These are phyloP conservation scores for Taphrina populina DNA, from an alignment of 1,139 yeast genomes.

Conservation along the genomic window DNA sequence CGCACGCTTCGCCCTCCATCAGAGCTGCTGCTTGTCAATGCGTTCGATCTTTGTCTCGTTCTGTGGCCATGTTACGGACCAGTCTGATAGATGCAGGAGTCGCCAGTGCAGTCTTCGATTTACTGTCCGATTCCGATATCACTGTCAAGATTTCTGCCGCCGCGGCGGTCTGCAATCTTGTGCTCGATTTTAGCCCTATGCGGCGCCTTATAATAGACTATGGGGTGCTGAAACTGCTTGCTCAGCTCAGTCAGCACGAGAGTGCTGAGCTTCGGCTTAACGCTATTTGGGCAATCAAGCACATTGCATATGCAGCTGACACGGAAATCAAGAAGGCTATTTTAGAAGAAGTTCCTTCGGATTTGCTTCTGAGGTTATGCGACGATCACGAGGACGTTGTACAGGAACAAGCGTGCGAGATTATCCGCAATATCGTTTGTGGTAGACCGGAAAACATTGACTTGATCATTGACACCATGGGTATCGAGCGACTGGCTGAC, in stretches of 20 bases:
- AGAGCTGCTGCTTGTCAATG: constrained; percentile 55
- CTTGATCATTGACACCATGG: constrained; percentile 4
- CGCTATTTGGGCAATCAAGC: constrained; percentile 59
- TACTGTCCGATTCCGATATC: constrained; percentile 45
- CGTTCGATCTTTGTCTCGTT: constrained; percentile 70
- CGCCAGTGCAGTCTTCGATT: constrained; percentile 52
- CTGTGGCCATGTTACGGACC: constrained; percentile 68
- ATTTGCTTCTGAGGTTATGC: constrained; percentile 54
- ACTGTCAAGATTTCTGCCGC: constrained; percentile 58
- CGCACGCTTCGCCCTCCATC: constrained; percentile 39
- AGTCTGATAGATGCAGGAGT: constrained; percentile 61
- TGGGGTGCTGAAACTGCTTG: constrained; percentile 55
- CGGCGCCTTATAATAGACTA: constrained; percentile 56
- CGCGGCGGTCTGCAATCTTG: constrained; percentile 72
- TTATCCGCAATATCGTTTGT: constrained; percentile 72
- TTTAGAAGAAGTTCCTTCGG: constrained; percentile 53
- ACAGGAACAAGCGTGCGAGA: constrained; percentile 66
- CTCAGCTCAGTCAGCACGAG: constrained; percentile 45
- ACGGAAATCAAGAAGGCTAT: constrained; percentile 44
- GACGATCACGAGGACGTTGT: constrained; percentile 55
- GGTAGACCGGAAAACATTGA: constrained; percentile 55
- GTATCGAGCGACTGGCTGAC: constrained; percentile 3
- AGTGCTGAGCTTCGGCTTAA: constrained; percentile 50
- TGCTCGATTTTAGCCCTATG: constrained; percentile 76
- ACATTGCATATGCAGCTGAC: constrained; percentile 53